Evolutionary conservation across 2,329 filamentous ascomycete species (phyloP), one percentile per base, ranked within the genome.

Genomic region (Monilinia fructigena): DNA sequence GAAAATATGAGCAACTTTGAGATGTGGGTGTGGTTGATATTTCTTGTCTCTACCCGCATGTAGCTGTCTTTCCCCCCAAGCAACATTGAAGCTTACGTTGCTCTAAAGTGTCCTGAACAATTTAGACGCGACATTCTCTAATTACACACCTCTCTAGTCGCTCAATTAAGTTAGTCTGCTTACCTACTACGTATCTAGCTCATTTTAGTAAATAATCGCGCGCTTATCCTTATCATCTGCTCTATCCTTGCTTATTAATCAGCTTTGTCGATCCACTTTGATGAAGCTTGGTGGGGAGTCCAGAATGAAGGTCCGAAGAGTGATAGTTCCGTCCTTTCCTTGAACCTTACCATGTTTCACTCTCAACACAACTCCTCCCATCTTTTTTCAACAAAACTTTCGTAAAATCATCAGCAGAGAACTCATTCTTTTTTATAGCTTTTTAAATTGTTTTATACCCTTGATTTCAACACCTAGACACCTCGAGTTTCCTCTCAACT

Each of bases 41-140:
- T 38, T 58, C 53, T 35, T 60, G n/a, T 50, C 20, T 45, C 50
- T 53, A 16, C 40, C 40, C 40, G 16, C 53, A 48, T 4, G 26
- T 38, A 58, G 53, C 62, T 59, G 62, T 59, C 62, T 59, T 53
- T 59, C 31, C 28, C 42, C 42, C 31, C 31, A 35, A 10, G 53
- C 23, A 56, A 67, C 63, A 68, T 68, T 62, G 54, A 61, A 73
- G 70, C 72, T 73, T 71, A 72, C 71, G 71, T 70, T 65, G 67
- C 63, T 67, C 63, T 50, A 65, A 70, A 68, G 68, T 73, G 71
- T 71, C 69, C 68, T 71, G 60, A 66, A 63, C 58, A 50, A 54
- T 55, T 58, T 56, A 55, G 50, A 48, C 62, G 62, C 58, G 58
- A 60, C 6, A 23, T 52, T 50, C n/a, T 50, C 58, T 65, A 50